These are phyloP conservation scores for Persicaria tinctoria DNA, from an alignment of 148 eudicot genomes.

Conservation along the genomic window DNA sequence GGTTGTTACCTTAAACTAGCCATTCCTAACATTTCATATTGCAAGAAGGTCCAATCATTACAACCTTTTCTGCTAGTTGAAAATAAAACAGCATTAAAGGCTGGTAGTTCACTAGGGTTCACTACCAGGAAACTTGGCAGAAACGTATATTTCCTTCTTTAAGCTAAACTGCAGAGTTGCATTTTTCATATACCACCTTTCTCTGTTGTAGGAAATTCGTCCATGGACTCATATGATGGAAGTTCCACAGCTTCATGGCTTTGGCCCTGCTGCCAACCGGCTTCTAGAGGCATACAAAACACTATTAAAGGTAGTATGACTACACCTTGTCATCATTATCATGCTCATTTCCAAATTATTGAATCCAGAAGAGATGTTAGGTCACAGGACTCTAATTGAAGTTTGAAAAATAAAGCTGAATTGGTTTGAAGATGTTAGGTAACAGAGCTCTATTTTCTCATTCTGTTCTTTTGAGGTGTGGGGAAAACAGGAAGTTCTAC, in stretches of 20 bases:
- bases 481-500: too few species aligned
- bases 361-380: neutral
- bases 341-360: neutral
- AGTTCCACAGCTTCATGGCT: slow-evolving; percentile 98
- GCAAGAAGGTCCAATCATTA: neutral
- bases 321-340: neutral
- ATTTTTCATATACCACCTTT: slow-evolving; percentile 2
- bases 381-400: too few species aligned
- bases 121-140: neutral
- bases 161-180: neutral
- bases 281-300: slow-evolving; percentile 92
- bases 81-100: neutral
- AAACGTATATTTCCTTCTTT: neutral
- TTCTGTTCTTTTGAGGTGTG: too few species aligned
- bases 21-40: neutral
- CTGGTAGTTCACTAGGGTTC: neutral
- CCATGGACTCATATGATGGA: slow-evolving; percentile 99
- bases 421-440: neutral
- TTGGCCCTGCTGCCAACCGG: slow-evolving; percentile 97
- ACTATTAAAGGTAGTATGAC: slow-evolving; percentile 69
- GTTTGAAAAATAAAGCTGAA: neutral
- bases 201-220: slow-evolving; percentile 67
- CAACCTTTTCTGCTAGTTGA: neutral
- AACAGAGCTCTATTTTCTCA: too few species aligned
- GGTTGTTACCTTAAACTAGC: slow-evolving; percentile 27